Base-by-base conservation (phyloP, 2,329 filamentous ascomycete genomes). In the Fusarium nygamai region DNA sequence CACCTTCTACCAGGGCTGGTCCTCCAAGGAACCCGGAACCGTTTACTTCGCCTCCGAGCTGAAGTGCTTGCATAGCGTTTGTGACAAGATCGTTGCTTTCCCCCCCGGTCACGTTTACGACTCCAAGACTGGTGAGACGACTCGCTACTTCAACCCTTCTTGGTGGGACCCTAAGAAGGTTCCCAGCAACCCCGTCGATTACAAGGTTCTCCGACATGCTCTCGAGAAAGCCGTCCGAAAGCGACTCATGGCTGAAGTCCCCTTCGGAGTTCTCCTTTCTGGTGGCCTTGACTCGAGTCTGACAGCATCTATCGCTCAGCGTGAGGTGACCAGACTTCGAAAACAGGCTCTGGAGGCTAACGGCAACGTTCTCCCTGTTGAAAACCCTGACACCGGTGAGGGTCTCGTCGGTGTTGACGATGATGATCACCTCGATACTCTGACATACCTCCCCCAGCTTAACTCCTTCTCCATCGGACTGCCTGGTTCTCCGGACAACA, bases 381-480 rank as follows among this genome's bases (percentile, higher is more conserved):
- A 87, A 67, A 88, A 91, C 77, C 84, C 88, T 58, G 88, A 92
- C 74, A 86, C 85, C 61, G 89, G 89, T 70, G 91, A 93, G 80
- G 91, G 94, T 56, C 89, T 98, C 53, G 96, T 98, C 68, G 96
- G 96, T 80, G 97, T 99, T 78, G 96, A 98, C 80, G 95, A 97
- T 81, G 91, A 96, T 67, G 93, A 98, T 87, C 90, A 96, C 81
- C 86, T 98, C 71, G 94, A 93, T 56, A 98, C 95, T 20, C 90
- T 98, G 72, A 96, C 95, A 63, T 94, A 96, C 80, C 91, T 98
- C 62, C 95, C 96, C 41, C 94, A 98, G 84, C 91, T 99, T 84
- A 97, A 98, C 90, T 98, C 95, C 22, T 99, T 99, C 89, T 99
- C 96, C 22, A 99, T 99, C 77, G 96, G 96, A 81, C 91, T 99